These are phyloP conservation scores for Barnettozyma hawaiiensis DNA, from an alignment of 1,139 yeast species.

Conservation along the genomic window DNA sequence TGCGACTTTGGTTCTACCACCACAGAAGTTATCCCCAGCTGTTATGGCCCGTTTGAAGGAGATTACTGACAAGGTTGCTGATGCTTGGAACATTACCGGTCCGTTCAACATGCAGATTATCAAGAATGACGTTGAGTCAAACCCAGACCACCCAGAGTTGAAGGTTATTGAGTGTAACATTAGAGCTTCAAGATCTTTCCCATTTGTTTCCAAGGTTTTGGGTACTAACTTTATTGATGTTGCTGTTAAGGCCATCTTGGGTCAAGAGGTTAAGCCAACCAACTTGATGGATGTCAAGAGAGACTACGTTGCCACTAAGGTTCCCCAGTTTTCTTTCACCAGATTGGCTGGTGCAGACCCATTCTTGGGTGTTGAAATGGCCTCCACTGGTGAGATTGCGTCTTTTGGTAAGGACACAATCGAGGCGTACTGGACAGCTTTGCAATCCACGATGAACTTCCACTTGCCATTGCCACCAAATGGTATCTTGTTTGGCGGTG, in stretches of 20 bases:
- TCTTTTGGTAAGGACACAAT: slow-evolving; percentile 80
- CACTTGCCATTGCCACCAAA: slow-evolving; percentile 84
- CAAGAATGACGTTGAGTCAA: slow-evolving; percentile 49
- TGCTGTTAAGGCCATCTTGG: slow-evolving; percentile 81
- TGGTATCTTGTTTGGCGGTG: slow-evolving; percentile 93
- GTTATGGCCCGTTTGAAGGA: slow-evolving; percentile 61
- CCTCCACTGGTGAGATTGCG: slow-evolving; percentile 98
- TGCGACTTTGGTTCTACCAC: slow-evolving; percentile 92
- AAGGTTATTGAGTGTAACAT: slow-evolving; percentile 98
- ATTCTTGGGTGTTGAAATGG: slow-evolving; percentile 97
- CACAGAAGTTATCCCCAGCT: slow-evolving; percentile 61
- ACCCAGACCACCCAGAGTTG: slow-evolving; percentile 42
- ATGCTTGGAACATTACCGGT: slow-evolving; percentile 94
- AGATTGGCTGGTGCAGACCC: slow-evolving; percentile 99
- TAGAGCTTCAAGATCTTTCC: slow-evolving; percentile 98
- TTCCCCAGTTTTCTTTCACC: slow-evolving; percentile 96
- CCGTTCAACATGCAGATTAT: slow-evolving; percentile 98
- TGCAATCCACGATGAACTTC: slow-evolving; percentile 96
- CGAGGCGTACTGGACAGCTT: slow-evolving; percentile 97
- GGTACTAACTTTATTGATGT: slow-evolving; percentile 92
- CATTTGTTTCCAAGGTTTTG: slow-evolving; percentile 93
- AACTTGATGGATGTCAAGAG: slow-evolving; percentile 56
- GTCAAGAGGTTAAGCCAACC: slow-evolving; percentile 59
- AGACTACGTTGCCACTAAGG: slow-evolving; percentile 90
- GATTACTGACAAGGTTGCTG: slow-evolving; percentile 88